Conservation (phyloP, 495 filamentous ascomycete species). For the Hypoxylon trugodes region DNA sequence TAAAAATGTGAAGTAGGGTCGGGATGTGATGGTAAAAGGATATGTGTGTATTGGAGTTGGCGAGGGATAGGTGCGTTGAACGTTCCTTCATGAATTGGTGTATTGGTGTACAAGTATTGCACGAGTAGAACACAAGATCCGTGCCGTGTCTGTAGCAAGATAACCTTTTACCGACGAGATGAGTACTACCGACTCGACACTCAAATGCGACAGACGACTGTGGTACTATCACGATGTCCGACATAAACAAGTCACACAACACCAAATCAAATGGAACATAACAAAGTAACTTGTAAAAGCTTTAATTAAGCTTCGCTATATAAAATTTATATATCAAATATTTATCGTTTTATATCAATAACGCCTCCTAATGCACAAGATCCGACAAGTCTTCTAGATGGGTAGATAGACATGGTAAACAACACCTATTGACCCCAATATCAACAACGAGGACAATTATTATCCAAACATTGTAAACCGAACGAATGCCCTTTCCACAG, state of each 20-base stretch:
- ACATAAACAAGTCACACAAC: not conserved
- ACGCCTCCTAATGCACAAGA: conserved; percentile 28
- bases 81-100: no score
- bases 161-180: no score
- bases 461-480: conserved; percentile 5
- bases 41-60: not conserved
- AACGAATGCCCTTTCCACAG: conserved; percentile 32
- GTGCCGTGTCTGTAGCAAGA: no score
- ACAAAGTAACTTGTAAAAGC: not conserved
- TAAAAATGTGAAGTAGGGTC: not conserved
- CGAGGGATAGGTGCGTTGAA: not conserved
- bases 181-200: no score
- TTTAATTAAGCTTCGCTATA: not conserved
- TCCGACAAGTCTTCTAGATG: conserved; percentile 13
- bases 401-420: conserved; percentile 2
- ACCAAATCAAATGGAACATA: not conserved
- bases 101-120: no score
- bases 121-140: no score
- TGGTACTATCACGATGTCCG: not conserved
- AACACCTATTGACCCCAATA: not conserved
- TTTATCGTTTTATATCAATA: not conserved
- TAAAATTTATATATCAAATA: not conserved
- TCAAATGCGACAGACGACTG: no score
- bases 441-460: not conserved
- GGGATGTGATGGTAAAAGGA: not conserved